Base-by-base conservation (phyloP, 2,329 filamentous ascomycete genomes). In the Paraconiothyrium sp. region DNA sequence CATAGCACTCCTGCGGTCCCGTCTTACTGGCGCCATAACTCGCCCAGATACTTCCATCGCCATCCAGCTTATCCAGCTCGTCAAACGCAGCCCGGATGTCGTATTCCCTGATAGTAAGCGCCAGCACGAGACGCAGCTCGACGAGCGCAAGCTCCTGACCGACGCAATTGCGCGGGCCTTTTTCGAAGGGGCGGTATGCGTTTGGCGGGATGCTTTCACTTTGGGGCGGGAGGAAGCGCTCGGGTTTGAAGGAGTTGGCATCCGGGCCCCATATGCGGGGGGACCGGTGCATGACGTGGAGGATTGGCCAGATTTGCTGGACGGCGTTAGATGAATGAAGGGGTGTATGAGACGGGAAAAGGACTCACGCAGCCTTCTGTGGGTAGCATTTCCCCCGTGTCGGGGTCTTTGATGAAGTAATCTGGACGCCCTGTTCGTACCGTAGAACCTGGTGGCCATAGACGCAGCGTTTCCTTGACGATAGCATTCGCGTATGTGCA, bases 111-210 rank as follows among this genome's bases (percentile, higher is more conserved):
- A 70, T 50, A 1, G 69, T 72, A 27, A 74, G 54, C 7, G 64
- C 74, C 1, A 77, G 61, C 1, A 68, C 64, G 9, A 80, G 63
- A 57, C 75, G 77, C 43, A 80, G 60, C 63, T 81, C 78, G n/a
- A 77, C 68, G 57, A 74, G 67, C 0, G 78, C 79, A 43, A 82
- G 66, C 32, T 76, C 75, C 64, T 79, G 75, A 0, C 80, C 80
- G 27, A 79, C 72, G 58, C 81, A 82, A 7, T 72, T 72, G 1
- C 80, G 64, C 1, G 74, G 72, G 0, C 80, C 81, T 6, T 71
- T 65, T 54, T 80, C 76, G 59, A 82, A 82, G 2, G 79, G 74
- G 20, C 75, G 70, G 61, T 63, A 80, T 10, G 69, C 72, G 47
- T 64, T 52, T 13, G 65, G 63, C 5, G 30, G 44, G 9, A 67